Evolutionary conservation across 495 filamentous ascomycete species (phyloP), one percentile per base, ranked within the genome.

Genomic region (Daldinia childiae): DNA sequence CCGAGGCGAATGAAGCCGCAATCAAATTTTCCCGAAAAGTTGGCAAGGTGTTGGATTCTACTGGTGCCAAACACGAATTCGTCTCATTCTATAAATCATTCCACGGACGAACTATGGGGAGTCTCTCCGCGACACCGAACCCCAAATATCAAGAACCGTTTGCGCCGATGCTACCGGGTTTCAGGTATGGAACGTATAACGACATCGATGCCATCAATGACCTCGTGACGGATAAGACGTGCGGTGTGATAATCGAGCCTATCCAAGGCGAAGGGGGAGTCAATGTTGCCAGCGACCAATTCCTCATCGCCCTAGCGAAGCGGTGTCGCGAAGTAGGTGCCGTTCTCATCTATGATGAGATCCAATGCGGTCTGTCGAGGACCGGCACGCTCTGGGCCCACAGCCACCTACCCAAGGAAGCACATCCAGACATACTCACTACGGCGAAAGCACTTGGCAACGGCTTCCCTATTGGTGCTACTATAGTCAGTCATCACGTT

Each of bases 201-300:
- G 90, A 98, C 77, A 80, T 92, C 14, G 87, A 82, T 19, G 87
- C 85, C 21, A 83, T 98, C 38, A 78, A 89, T 32, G 82, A 83
- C 2, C 83, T 97, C 8, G 87, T 99, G 30, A 97, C 91, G 0
- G 89, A 92, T 5, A 87, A 90, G 59, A 98, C 96, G 1, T 97
- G 93, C 77, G 92, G 93, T 72, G 95, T 98, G n/a, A 92, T 99
- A 56, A 87, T 98, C 24, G 95, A 99, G 84, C 95, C 95, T 14
- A 98, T 99, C 69, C 95, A 99, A 81, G 95, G 95, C 41, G 95
- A 99, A 82, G 95, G 95, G 39, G 95, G 95, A 68, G 90, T 99
- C 38, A 91, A 93, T 69, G 88, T 92, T 11, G 95, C 92, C 2
- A 91, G 86, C 4, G 87, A 90, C 3, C 91, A 92, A 66, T 99